Evolutionary conservation across 164 flowering plant genomes (phyloP), one percentile per base, ranked within the genome.

Genomic region (Umbilicus rupestris): DNA sequence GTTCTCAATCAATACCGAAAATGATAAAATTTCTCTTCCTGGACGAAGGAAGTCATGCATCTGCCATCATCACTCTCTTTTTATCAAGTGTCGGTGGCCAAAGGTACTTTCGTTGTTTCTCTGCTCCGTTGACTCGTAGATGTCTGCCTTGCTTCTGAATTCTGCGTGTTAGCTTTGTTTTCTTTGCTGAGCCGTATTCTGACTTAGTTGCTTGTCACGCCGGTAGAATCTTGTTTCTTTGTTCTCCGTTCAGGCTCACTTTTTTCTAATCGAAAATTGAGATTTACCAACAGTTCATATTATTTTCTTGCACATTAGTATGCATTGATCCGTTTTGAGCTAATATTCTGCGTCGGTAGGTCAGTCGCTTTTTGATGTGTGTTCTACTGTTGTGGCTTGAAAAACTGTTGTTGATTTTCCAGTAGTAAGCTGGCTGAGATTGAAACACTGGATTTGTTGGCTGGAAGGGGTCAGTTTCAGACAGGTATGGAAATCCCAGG

Each of bases 1-100:
- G 37, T 65, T 58, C 66, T 76, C 65, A 73, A 78, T 73, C 77
- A 75, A 64, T 65, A 76, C 47, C 73, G 65, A 59, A 35, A 71
- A 20, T 80, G 72, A 68, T 46, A 17, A 19, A 46, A 17, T 47
- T 44, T 46, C 20, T 19, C 20, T 3, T 46, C 50, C 50, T 12
- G 15, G 50, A n/a, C n/a, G n/a, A n/a, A 4, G 50, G 19, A 17
- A 16, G 50, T 19, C 20, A 46, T 46, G 2, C 20, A 46, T 46
- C 50, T 9, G 9, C 50, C 20, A n/a, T n/a, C n/a, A n/a, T 17
- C 50, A 46, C 50, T 17, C 20, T 46, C 19, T 46, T 3, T 46
- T 46, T 46, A 46, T 17, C 20, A 46, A 46, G 50, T 46, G 50
- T 46, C 19, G 50, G 20, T 46, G 50, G 50, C 50, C 9, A 5